Conservation (phyloP, 2,329 filamentous ascomycete genomes). For the Ambrosiella beaveri region DNA sequence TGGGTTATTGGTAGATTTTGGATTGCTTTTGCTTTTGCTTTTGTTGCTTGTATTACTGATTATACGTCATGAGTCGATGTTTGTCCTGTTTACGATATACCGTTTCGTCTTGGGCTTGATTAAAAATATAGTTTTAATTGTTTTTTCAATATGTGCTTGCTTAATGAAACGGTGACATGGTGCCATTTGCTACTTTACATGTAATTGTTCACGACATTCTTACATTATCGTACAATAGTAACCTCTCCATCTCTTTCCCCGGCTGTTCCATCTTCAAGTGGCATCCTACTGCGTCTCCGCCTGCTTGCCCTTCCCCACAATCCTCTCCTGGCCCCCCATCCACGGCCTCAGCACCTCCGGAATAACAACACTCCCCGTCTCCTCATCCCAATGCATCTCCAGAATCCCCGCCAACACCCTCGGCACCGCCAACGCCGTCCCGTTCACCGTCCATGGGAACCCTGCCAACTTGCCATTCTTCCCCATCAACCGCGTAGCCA, state of each 20-base stretch:
- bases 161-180: background rate
- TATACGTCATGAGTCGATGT: background rate
- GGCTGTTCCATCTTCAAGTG: too few species aligned
- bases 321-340: constrained; percentile 61
- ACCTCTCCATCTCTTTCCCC: background rate
- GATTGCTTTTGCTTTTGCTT: background rate
- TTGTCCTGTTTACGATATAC: background rate
- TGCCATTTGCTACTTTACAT: background rate
- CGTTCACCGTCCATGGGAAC: constrained; percentile 85
- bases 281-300: background rate
- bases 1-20: too few species aligned
- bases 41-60: constrained; percentile 1
- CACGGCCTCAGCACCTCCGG: constrained; percentile 65
- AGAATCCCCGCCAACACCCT: constrained; percentile 75
- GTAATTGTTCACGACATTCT: background rate
- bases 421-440: constrained; percentile 81
- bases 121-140: constrained; percentile 1
- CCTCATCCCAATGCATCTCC: constrained; percentile 78
- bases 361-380: constrained; percentile 47
- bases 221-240: constrained; percentile 2
- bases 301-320: constrained; percentile 24
- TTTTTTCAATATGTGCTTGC: background rate
- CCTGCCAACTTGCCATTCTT: constrained; percentile 41
- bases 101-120: background rate
- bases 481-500: constrained; percentile 63